Percentiles rank a stretch among this genome's conserved stretches.
Conservation (phyloP, 1,284 basidiomycete genomes). For the Malassezia nana region DNA sequence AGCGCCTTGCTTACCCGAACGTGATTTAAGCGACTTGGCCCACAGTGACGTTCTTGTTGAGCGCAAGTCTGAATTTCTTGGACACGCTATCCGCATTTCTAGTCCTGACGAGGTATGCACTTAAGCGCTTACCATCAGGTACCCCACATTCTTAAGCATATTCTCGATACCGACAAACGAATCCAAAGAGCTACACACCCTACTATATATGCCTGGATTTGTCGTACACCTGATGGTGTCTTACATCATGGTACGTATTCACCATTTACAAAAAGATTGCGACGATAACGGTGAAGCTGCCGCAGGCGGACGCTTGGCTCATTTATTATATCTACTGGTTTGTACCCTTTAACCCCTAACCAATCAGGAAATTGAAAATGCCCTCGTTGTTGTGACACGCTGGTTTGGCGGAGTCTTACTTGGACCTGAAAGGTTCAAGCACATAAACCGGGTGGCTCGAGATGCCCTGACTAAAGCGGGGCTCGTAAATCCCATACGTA, state of each 20-base stretch:
- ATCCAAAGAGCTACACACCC: constrained; percentile 44
- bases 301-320: constrained; percentile 46
- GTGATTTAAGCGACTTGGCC: constrained; percentile 17
- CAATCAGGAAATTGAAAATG: constrained; percentile 31
- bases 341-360: constrained; percentile 1
- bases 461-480: constrained; percentile 36
- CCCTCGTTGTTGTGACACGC: constrained; percentile 43
- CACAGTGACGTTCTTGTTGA: constrained; percentile 37
- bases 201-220: constrained; percentile 46
- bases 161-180: constrained; percentile 28
- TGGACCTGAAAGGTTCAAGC: constrained; percentile 45
- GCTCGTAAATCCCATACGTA: constrained; percentile 14
- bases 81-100: constrained; percentile 34
- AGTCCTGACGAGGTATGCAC: constrained; percentile 35
- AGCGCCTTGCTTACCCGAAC: neutral
- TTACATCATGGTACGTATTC: constrained; percentile 30
- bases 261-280: constrained; percentile 22
- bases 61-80: constrained; percentile 47
- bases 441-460: constrained; percentile 40
- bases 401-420: constrained; percentile 43
- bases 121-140: constrained; percentile 9
- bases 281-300: constrained; percentile 48
- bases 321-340: constrained; percentile 40
- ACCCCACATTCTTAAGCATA: constrained; percentile 24
- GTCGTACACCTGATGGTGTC: constrained; percentile 25